Evolutionary conservation across 2,329 filamentous ascomycete genomes (phyloP).

Genomic region (Fusarium bactridioides): DNA sequence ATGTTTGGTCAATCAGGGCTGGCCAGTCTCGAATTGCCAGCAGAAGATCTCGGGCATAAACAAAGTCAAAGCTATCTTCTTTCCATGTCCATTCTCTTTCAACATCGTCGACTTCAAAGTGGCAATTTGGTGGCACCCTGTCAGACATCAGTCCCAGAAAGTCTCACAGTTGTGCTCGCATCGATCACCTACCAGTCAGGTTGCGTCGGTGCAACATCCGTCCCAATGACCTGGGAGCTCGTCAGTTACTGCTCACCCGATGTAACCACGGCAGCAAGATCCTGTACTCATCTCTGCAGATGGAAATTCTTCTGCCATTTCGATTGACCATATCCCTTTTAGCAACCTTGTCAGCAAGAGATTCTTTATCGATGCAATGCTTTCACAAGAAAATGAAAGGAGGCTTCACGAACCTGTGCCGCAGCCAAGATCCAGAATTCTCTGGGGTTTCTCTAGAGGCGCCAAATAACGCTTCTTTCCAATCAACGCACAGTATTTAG

Average conservation of each 20-base stretch:
- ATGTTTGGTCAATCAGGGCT: slow-evolving; percentile 45
- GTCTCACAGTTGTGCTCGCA: neutral
- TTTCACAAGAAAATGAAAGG: too few relatives aligned
- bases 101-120: slow-evolving; percentile 50
- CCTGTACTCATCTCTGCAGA: slow-evolving; percentile 20
- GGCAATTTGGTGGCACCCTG: slow-evolving; percentile 50
- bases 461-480: slow-evolving; percentile 39
- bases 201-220: slow-evolving; percentile 34
- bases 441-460: slow-evolving; percentile 37
- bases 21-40: slow-evolving; percentile 44
- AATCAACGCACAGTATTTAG: slow-evolving; percentile 45
- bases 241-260: neutral
- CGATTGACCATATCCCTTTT: slow-evolving; percentile 44
- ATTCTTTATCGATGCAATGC: neutral
- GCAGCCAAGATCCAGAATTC: slow-evolving; percentile 44
- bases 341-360: neutral
- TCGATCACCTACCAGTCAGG: slow-evolving; percentile 22
- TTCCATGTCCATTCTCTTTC: slow-evolving; percentile 50
- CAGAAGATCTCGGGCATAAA: slow-evolving; percentile 45
- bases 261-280: neutral
- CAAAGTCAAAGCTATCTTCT: slow-evolving; percentile 46
- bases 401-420: slow-evolving; percentile 37
- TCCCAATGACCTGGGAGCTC: slow-evolving; percentile 26
- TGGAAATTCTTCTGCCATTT: slow-evolving; percentile 48
- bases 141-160: neutral